phyloP scores from a whole-genome alignment of 257 asterid species.

The Catharanthus roseus region DNA sequence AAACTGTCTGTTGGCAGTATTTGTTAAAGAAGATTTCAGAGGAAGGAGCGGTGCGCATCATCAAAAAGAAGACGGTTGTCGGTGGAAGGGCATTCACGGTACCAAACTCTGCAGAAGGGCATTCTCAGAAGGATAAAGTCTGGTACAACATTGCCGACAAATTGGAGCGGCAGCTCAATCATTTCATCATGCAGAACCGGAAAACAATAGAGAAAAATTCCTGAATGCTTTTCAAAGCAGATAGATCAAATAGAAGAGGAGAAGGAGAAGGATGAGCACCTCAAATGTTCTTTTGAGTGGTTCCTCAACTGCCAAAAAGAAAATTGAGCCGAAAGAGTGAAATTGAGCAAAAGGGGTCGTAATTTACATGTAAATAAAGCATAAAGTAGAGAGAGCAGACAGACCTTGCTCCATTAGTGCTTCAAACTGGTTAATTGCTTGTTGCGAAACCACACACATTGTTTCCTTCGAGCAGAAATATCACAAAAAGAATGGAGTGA shows the following conservation, averaged over 20 bases:
- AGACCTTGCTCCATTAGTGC: slow-evolving; percentile 52
- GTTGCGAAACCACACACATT: slow-evolving; percentile 6
- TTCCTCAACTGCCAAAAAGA: slow-evolving; percentile 55
- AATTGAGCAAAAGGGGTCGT: slow-evolving; percentile 11
- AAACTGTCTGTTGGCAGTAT: neutral
- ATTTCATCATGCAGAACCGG: neutral
- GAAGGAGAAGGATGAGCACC: slow-evolving; percentile 33
- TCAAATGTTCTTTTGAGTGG: slow-evolving; percentile 51
- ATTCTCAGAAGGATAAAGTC: neutral
- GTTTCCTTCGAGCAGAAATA: neutral
- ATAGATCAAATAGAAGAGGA: neutral
- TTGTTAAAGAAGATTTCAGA: neutral
- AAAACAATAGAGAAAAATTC: neutral
- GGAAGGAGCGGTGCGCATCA: no score
- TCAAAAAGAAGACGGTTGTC: no score
- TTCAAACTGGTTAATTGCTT: slow-evolving; percentile 43
- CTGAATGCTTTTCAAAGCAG: neutral
- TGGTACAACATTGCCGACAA: neutral
- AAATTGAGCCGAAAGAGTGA: neutral
- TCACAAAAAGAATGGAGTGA: neutral
- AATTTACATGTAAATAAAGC: neutral
- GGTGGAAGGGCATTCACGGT: no score
- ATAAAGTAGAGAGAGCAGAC: neutral
- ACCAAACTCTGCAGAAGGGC: neutral
- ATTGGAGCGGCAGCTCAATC: neutral